Percentiles rank a stretch among this genome's conserved stretches.
phyloP scores from a whole-genome alignment of 2,329 filamentous ascomycete genomes.

The Fusarium sterilihyphosum region DNA sequence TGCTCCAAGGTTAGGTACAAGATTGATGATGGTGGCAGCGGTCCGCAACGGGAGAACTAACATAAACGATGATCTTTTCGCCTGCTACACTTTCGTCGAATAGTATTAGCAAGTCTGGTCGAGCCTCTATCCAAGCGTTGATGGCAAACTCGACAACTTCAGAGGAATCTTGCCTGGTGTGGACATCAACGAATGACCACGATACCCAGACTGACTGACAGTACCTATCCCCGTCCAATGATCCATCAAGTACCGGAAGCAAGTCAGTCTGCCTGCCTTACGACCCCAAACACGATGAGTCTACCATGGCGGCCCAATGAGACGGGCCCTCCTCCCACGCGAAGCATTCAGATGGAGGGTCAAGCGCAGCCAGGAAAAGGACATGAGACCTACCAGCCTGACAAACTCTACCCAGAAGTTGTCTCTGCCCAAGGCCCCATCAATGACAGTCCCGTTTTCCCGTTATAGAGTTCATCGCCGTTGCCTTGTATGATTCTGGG shows the following conservation, averaged over 20 bases:
- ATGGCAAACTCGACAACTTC: not conserved
- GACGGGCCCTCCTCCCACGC: conserved; percentile 35
- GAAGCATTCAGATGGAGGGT: conserved; percentile 40
- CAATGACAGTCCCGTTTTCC: not conserved
- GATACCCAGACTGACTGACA: not conserved
- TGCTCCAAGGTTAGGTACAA: not conserved
- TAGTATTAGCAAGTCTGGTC: not conserved
- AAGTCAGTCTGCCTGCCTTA: conserved; percentile 30
- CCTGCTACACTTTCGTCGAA: not conserved
- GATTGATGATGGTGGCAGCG: conserved; percentile 36
- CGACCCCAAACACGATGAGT: conserved; percentile 28
- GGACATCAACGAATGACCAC: conserved; percentile 10
- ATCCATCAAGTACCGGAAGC: conserved; percentile 14
- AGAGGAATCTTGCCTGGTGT: not conserved
- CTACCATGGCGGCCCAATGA: conserved; percentile 43
- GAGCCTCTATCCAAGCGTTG: not conserved
- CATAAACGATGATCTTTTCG: conserved; percentile 26
- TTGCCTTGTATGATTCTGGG: not conserved
- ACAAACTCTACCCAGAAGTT: conserved; percentile 16
- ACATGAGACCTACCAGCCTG: conserved; percentile 41
- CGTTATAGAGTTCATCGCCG: conserved; percentile 1
- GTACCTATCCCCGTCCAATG: conserved; percentile 12
- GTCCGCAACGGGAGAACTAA: conserved; percentile 38
- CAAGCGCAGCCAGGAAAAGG: conserved; percentile 39
- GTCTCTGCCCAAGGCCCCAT: conserved; percentile 34